Evolutionary conservation across 2,329 filamentous ascomycete genomes (phyloP).

Genomic region (Sclerotinia subarctica): DNA sequence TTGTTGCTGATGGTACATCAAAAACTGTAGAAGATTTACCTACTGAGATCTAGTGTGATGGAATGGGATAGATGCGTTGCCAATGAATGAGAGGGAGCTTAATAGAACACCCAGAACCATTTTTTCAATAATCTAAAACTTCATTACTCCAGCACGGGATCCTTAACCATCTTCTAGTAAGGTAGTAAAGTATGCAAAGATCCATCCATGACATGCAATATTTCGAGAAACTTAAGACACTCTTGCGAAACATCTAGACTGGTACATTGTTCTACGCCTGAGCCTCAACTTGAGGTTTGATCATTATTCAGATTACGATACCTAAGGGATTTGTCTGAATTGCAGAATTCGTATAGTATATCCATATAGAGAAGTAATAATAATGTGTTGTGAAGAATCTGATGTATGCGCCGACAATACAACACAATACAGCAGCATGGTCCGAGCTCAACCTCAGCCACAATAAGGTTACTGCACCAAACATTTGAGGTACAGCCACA

Average conservation of each 20-base stretch:
- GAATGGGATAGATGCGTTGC: background rate
- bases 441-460: constrained; percentile 5
- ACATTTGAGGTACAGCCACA: constrained; percentile 3
- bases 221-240: background rate
- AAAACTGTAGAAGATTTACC: no score
- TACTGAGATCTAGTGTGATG: no score
- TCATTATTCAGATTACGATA: no score
- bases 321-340: no score
- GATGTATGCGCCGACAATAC: background rate
- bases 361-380: background rate
- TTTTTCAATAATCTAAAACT: background rate
- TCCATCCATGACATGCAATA: background rate
- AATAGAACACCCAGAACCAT: background rate
- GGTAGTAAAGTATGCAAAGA: background rate
- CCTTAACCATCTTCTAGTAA: background rate
- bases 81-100: background rate
- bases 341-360: no score
- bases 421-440: background rate
- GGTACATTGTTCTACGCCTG: background rate
- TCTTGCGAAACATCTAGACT: background rate
- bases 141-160: background rate
- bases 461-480: background rate
- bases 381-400: background rate
- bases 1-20: no score
- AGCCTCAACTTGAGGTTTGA: background rate